These are phyloP conservation scores for Isoetes taiwanensis DNA, from an alignment of 75 land plant species.

Conservation along the genomic window DNA sequence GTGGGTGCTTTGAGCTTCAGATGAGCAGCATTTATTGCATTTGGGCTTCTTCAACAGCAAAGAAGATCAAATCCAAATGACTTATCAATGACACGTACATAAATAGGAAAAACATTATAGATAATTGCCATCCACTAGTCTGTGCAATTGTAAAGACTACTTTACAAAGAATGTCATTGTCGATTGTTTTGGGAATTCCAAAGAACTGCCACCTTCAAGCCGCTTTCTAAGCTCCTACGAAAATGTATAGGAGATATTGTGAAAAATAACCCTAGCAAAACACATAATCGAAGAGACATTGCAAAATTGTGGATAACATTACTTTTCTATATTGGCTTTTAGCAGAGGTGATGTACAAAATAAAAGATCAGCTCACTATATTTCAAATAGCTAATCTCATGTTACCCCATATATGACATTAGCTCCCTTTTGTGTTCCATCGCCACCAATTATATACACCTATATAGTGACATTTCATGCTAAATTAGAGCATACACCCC, in stretches of 20 bases:
- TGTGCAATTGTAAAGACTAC: too few relatives aligned
- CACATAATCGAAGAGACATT: too few relatives aligned
- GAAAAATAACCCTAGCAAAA: too few relatives aligned
- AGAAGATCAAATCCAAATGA: constrained; percentile 98
- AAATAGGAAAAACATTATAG: neutral
- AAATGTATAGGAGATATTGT: too few relatives aligned
- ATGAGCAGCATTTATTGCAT: constrained; percentile 97
- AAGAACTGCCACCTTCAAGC: constrained; percentile 57
- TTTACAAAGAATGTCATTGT: constrained; percentile 55
- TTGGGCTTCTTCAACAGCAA: constrained; percentile 97
- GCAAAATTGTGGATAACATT: too few relatives aligned
- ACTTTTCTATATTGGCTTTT: too few relatives aligned
- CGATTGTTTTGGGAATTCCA: constrained; percentile 74
- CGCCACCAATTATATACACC: constrained; percentile 96
- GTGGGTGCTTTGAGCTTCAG: constrained; percentile 82
- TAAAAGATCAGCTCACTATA: neutral
- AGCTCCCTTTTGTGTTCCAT: constrained; percentile 93
- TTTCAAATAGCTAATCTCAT: constrained; percentile 6
- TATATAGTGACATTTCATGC: constrained; percentile 6
- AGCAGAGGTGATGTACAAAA: too few relatives aligned
- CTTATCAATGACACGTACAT: constrained; percentile 69
- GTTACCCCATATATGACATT: constrained; percentile 63
- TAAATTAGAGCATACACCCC: neutral
- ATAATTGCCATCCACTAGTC: too few relatives aligned
- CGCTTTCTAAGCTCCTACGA: constrained; percentile 56